Percentiles rank a stretch among this genome's conserved stretches.
Evolutionary conservation across 495 filamentous ascomycete species (phyloP).

Genomic region (Hamigera avellanea): DNA sequence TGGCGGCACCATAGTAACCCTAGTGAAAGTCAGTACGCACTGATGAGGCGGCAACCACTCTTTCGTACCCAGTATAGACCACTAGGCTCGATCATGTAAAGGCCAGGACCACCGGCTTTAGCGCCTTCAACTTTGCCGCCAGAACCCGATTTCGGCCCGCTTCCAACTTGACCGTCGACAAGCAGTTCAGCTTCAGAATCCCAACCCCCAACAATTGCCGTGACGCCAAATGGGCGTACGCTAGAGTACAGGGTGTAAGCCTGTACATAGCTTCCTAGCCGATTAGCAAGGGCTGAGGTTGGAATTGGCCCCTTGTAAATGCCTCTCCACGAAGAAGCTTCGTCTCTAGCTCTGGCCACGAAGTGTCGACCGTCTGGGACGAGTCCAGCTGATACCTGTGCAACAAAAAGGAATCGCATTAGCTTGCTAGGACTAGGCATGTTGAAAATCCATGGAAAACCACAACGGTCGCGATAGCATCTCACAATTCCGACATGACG

Average conservation of each 20-base stretch:
- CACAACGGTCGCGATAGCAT: no score
- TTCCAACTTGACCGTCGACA: conserved; percentile 82
- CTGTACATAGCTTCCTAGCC: conserved; percentile 91
- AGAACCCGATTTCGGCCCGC: conserved; percentile 60
- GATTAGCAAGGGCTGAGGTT: conserved; percentile 69
- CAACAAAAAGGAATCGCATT: conserved; percentile 2
- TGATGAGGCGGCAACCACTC: no score
- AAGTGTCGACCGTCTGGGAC: conserved; percentile 93
- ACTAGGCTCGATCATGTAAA: conserved; percentile 98
- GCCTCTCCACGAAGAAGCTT: conserved; percentile 78
- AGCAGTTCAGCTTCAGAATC: conserved; percentile 68
- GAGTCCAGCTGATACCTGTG: conserved; percentile 82
- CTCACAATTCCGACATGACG: conserved; percentile 87
- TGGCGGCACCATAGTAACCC: conserved; percentile 96
- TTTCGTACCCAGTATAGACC: conserved; percentile 77
- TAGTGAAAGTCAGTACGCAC: conserved; percentile 17
- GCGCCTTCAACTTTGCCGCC: conserved; percentile 67
- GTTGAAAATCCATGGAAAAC: no score
- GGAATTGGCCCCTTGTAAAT: conserved; percentile 88
- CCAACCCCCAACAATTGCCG: conserved; percentile 87
- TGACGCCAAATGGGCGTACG: conserved; percentile 92
- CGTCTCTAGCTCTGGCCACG: conserved; percentile 83
- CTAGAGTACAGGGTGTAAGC: conserved; percentile 94
- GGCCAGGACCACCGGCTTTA: conserved; percentile 74
- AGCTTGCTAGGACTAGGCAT: no score